Evolutionary conservation across 2,329 filamentous ascomycete genomes (phyloP).

Genomic region (Aureobasidium zeae): DNA sequence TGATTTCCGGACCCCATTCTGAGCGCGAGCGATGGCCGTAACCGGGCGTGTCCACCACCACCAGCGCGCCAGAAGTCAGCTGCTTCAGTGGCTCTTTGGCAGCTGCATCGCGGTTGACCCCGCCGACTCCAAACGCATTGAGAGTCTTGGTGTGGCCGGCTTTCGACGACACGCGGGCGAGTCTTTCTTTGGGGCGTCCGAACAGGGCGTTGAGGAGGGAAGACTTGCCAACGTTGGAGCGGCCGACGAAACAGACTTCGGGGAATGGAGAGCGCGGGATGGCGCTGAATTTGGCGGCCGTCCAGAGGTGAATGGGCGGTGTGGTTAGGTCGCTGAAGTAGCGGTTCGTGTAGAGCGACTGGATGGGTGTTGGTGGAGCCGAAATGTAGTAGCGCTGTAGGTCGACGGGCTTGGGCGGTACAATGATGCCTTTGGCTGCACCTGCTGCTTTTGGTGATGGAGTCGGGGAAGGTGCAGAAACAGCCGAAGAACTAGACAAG

Average conservation of each 20-base stretch:
- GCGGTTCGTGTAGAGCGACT: slow-evolving; percentile 33
- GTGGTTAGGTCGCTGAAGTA: slow-evolving; percentile 37
- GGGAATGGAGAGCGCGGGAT: slow-evolving; percentile 47
- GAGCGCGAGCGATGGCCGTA: slow-evolving; percentile 54
- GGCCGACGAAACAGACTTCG: slow-evolving; percentile 58
- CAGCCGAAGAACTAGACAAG: not conserved
- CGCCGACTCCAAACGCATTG: slow-evolving; percentile 56
- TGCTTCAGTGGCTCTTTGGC: slow-evolving; percentile 31
- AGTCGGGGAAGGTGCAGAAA: not conserved
- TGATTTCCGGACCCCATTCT: slow-evolving; percentile 57
- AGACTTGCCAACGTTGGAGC: slow-evolving; percentile 63
- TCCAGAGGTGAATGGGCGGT: slow-evolving; percentile 50
- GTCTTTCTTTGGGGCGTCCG: slow-evolving; percentile 28
- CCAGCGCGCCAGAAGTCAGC: slow-evolving; percentile 37
- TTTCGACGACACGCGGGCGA: slow-evolving; percentile 49
- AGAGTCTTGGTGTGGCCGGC: slow-evolving; percentile 55
- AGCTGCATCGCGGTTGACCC: slow-evolving; percentile 20
- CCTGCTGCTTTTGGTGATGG: not conserved
- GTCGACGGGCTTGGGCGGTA: not conserved
- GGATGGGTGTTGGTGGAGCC: slow-evolving; percentile 24
- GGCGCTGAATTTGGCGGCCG: slow-evolving; percentile 49
- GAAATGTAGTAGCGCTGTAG: slow-evolving; percentile 28
- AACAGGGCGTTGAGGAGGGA: slow-evolving; percentile 57
- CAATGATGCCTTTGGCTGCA: too few species aligned
- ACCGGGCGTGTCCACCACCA: slow-evolving; percentile 62